phyloP scores from a whole-genome alignment of 2,329 filamentous ascomycete species.

The Pseudogymnoascus pannorum region DNA sequence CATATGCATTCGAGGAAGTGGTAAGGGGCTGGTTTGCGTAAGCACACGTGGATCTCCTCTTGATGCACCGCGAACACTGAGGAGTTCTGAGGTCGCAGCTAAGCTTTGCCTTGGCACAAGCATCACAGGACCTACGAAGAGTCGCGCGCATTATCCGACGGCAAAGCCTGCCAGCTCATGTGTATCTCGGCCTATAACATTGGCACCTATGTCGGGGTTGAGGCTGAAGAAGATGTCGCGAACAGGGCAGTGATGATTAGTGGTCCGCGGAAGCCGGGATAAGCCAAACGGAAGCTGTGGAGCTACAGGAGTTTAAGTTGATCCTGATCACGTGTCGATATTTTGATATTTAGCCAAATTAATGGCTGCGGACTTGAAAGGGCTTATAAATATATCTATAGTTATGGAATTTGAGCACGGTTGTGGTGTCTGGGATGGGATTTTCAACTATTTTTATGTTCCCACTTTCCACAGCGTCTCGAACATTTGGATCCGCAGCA shows the following conservation, averaged over 20 bases:
- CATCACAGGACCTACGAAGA: constrained; percentile 49
- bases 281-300: neutral
- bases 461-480: neutral
- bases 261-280: neutral
- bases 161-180: neutral
- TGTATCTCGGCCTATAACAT: neutral
- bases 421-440: neutral
- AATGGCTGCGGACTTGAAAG: neutral
- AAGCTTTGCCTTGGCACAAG: constrained; percentile 49
- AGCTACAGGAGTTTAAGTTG: neutral
- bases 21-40: constrained; percentile 49
- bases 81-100: constrained; percentile 48
- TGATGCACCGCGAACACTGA: constrained; percentile 47
- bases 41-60: constrained; percentile 39
- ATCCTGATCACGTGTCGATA: neutral
- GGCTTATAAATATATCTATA: neutral
- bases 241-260: neutral
- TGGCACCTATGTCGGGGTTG: neutral
- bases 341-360: neutral
- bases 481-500: neutral
- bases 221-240: neutral
- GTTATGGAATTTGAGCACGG: neutral
- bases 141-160: constrained; percentile 41
- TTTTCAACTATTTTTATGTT: neutral
- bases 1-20: neutral